Evolutionary conservation across 306 rosid genomes (phyloP).

Genomic region (cucumber (Cucumis sativus)): Cucumber_9930_V3 NC_026658.2:4183501-4184000

Average conservation of each 20-base stretch:
- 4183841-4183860: neutral
- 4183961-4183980: too few relatives aligned
- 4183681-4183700: neutral
- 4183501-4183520: too few relatives aligned
- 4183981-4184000: too few relatives aligned
- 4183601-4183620: too few relatives aligned
- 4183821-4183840: neutral
- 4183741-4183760: neutral
- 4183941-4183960: too few relatives aligned
- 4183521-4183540: too few relatives aligned
- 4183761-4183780: neutral
- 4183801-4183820: neutral
- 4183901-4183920: neutral
- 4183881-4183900: neutral
- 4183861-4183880: too few relatives aligned
- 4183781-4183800: neutral
- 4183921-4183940: too few relatives aligned
- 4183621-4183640: too few relatives aligned
- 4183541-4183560: too few relatives aligned
- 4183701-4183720: neutral
- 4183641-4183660: neutral
- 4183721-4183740: neutral
- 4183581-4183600: too few relatives aligned
- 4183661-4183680: neutral
- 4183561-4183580: too few relatives aligned